Evolutionary conservation across 768 basidiomycete genomes (phyloP), one percentile per base, ranked within the genome.

Genomic region (Boletus bicolor): DNA sequence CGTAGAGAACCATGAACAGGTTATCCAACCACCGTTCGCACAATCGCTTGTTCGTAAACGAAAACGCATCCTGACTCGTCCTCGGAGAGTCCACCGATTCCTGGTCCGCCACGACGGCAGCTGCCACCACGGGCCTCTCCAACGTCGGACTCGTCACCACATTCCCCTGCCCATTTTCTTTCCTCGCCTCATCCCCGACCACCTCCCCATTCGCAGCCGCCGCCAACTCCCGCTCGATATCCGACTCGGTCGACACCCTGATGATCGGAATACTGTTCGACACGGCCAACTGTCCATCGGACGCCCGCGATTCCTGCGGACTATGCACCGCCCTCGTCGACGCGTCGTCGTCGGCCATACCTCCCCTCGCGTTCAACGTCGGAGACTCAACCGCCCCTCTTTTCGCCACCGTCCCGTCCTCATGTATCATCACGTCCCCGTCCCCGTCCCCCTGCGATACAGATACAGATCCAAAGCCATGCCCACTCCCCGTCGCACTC

Each of bases 11-110:
- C 93, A 97, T 98, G 76, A 96, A 99, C 57, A 98, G 70, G 62
- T 98, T 98, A 68, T 98, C 95, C 45, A 99, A 78, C 97, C 97
- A 98, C 48, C 96, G 80, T 69, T 98, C 97, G 67, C 97, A 99
- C 37, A 99, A 75, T 45, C 97, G 81, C 78, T 98, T 99, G 73
- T 93, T 98, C 67, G 86, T 93, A 73, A 99, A 97, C 24, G 93
- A 91, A 70, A 91, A 93, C 3, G 87, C 75, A 54, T 91, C 89
- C 39, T 82, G 76, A 3, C 69, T 56, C 24, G 73, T 54, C 10
- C 67, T 44, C 38, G 76, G 55, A 5, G 63, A 36, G 5, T 62
- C 54, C 8, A 58, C 30, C 11, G 67, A 54, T 0, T 72, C 66
- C 11, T 74, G 54, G 3, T 67, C 64, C 4, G 3, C 67, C 41